Percentiles rank a stretch among this genome's conserved stretches.
Conservation (phyloP, 2,329 filamentous ascomycete genomes). For the Verticillium nubilum region DNA sequence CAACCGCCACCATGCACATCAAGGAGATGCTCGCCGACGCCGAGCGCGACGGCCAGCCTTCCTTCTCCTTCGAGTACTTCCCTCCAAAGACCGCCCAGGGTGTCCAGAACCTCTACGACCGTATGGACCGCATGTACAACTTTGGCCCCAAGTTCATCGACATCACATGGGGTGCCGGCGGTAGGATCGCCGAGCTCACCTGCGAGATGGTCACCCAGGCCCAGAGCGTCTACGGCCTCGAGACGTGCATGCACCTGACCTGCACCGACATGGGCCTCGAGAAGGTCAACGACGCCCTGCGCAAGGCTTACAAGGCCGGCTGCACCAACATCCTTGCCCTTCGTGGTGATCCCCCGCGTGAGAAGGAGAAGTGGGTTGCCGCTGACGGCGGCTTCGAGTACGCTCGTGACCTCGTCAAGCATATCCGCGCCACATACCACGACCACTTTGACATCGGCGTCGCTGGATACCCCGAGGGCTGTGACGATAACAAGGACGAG, state of each 20-base stretch:
- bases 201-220: conserved; percentile 97
- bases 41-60: conserved; percentile 71
- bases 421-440: conserved; percentile 69
- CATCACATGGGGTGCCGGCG: conserved; percentile 96
- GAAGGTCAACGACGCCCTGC: conserved; percentile 84
- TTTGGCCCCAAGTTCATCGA: conserved; percentile 95
- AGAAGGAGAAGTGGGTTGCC: conserved; percentile 90
- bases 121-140: conserved; percentile 98
- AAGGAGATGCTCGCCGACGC: conserved; percentile 83
- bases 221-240: conserved; percentile 89
- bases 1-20: conserved; percentile 74
- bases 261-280: conserved; percentile 96
- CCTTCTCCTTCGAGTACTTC: conserved; percentile 99
- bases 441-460: conserved; percentile 92
- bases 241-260: conserved; percentile 98
- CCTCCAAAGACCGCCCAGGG: conserved; percentile 95
- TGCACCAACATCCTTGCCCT: conserved; percentile 97
- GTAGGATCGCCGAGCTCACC: conserved; percentile 83
- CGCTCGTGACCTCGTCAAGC: conserved; percentile 82
- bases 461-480: conserved; percentile 92
- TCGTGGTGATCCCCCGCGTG: conserved; percentile 86
- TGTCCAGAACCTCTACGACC: conserved; percentile 98
- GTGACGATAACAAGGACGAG: conserved; percentile 85
- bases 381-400: conserved; percentile 85
- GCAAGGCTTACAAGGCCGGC: conserved; percentile 85